Evolutionary conservation across 1,284 basidiomycete genomes (phyloP), one percentile per base, ranked within the genome.

Genomic region (Paramarasmius palmivorus): DNA sequence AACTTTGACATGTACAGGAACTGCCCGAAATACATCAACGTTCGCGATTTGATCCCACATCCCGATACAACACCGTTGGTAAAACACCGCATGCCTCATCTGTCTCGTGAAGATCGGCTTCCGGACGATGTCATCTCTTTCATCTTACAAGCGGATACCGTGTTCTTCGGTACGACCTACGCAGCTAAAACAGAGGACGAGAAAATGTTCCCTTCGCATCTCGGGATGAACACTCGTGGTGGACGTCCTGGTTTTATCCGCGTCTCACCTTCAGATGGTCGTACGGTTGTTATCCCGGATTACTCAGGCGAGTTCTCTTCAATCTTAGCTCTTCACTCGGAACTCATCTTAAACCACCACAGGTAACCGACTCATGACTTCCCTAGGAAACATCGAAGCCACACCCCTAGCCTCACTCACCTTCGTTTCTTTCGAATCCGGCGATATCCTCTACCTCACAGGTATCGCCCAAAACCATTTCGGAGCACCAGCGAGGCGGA

Each of bases 11-110:
- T 26, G 23, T 12, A n/a, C 50, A 87, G 84, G 36, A 84, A 85
- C 52, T 87, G 83, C 59, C 84, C 83, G 7, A 87, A 86, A 61
- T 88, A 88, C 58, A 86, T 87, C 59, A 82, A 75, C 46, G 61
- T 79, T 36, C 77, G 83, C 9, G 71, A 80, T 9, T 67, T 86
- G 10, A 61, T 68, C 19, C 69, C 79, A 1, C 66, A 74, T 55
- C 63, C 72, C 0, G 55, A 69, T 20, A 71, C 75, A 2, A 55
- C 62, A 9, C 77, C 82, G 0, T 58, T 54, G 2, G 64, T 85
- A 19, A 59, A 61, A 3, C 61, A 77, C 52, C 60, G 72, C 45
- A 56, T 67, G 1, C 58, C 67, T 1, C 53, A 73, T 9, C 53
- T 85, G 9, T 51, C 61, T 2, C 34, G 61, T 1, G 58, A 61